A percentile compares a stretch with the other conserved stretches of the same genome.
Evolutionary conservation across 2,329 filamentous ascomycete genomes (phyloP).

Genomic region (Penicillium hesseltinei): DNA sequence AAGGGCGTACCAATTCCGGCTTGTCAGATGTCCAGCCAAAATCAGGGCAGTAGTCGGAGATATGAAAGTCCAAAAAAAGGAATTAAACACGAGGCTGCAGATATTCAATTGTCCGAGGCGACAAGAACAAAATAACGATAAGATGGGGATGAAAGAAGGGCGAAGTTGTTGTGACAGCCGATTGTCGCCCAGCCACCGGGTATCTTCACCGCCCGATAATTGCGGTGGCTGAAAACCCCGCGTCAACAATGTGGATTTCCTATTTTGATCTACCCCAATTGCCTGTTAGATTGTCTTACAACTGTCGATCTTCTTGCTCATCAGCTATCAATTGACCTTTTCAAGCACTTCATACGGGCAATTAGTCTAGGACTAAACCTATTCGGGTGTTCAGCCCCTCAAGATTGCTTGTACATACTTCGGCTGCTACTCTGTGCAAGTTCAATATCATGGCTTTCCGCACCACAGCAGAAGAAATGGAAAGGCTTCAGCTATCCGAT

Average conservation of each 20-base stretch:
- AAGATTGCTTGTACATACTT: neutral
- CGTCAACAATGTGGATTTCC: constrained; percentile 19
- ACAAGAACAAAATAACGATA: constrained; percentile 8
- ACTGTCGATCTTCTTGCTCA: neutral
- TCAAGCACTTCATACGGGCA: neutral
- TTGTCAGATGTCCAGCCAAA: neutral
- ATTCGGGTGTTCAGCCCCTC: neutral
- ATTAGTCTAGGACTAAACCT: too few relatives aligned
- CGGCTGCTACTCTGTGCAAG: neutral
- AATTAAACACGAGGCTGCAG: neutral
- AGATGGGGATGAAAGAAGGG: constrained; percentile 17
- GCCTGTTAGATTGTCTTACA: neutral
- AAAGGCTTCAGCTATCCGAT: constrained; percentile 54
- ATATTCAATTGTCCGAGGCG: constrained; percentile 7
- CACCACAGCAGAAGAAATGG: constrained; percentile 49
- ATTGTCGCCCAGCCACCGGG: constrained; percentile 24
- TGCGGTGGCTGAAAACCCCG: constrained; percentile 14
- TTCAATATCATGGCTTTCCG: constrained; percentile 36
- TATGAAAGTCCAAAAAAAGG: neutral
- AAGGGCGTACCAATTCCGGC: constrained; percentile 12
- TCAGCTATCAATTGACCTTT: neutral
- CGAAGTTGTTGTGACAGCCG: constrained; percentile 19
- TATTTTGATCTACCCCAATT: constrained; percentile 9
- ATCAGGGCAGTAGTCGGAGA: neutral
- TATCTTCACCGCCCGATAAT: constrained; percentile 17